Conservation (phyloP, 192 early-diverging fungal species). For the Coemansia sp. region DNA sequence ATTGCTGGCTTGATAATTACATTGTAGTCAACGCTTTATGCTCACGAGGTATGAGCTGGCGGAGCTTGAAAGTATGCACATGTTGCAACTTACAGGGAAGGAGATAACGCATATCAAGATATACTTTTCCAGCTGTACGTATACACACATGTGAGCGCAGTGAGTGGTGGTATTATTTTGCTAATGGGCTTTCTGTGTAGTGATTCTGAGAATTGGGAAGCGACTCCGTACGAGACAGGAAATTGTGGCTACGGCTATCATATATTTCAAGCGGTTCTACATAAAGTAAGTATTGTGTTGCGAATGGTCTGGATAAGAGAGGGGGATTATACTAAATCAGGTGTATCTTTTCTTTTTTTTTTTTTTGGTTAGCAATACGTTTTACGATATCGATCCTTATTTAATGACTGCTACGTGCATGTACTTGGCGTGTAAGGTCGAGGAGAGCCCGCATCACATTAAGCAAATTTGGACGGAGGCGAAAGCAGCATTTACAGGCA, state of each 20-base stretch:
- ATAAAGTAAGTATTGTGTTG: conserved; percentile 65
- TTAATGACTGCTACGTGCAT: conserved; percentile 81
- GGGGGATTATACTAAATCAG: background rate
- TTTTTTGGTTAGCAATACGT: conserved; percentile 60
- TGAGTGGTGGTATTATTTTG: background rate
- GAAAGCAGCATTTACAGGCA: conserved; percentile 47
- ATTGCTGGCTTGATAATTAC: background rate
- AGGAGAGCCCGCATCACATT: conserved; percentile 76
- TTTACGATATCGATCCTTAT: conserved; percentile 74
- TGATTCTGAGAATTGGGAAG: conserved; percentile 77
- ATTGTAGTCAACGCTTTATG: conserved; percentile 49
- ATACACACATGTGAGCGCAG: background rate
- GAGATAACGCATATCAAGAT: conserved; percentile 42
- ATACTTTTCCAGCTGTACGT: conserved; percentile 46
- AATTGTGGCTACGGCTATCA: conserved; percentile 79
- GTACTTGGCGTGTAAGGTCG: conserved; percentile 89
- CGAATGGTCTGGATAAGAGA: background rate
- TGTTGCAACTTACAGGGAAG: conserved; percentile 25
- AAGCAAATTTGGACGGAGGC: conserved; percentile 57
- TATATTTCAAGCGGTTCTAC: conserved; percentile 92
- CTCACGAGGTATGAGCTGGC: conserved; percentile 50
- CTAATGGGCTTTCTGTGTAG: conserved; percentile 46
- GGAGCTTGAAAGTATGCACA: conserved; percentile 31
- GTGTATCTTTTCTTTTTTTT: background rate
- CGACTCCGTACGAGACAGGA: conserved; percentile 76